Conservation (phyloP, 2,329 filamentous ascomycete genomes). For the Botryosphaeria agaves region DNA sequence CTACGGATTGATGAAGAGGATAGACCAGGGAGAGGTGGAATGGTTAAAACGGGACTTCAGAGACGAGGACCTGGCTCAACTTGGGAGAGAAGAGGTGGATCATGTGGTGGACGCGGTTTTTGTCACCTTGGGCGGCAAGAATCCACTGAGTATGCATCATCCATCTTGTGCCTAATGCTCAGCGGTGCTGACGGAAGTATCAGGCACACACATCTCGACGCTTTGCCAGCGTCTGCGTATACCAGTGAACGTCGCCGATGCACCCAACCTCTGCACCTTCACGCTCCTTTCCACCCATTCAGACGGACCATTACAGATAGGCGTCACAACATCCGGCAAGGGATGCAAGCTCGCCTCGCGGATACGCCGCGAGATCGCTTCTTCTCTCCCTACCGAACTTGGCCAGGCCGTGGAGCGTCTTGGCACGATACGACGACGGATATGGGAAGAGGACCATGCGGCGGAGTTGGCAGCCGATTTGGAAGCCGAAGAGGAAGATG, state of each 20-base stretch:
- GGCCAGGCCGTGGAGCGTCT: conserved; percentile 63
- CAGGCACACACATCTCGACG: conserved; percentile 50
- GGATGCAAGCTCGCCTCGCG: conserved; percentile 87
- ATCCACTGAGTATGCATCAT: conserved; percentile 25
- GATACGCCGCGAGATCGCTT: conserved; percentile 73
- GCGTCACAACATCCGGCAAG: conserved; percentile 85
- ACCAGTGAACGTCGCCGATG: conserved; percentile 83
- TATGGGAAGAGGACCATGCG: conserved; percentile 58
- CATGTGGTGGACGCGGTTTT: conserved; percentile 82
- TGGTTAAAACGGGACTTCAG: conserved; percentile 52
- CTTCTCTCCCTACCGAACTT: conserved; percentile 57
- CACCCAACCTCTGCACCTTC: conserved; percentile 74
- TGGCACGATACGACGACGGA: conserved; percentile 51
- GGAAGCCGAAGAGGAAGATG: conserved; percentile 40
- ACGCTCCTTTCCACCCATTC: conserved; percentile 74
- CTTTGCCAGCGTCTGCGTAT: conserved; percentile 68
- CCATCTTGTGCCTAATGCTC: conserved; percentile 1
- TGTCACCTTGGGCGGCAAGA: conserved; percentile 44
- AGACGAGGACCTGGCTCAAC: conserved; percentile 51
- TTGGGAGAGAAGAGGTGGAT: conserved; percentile 68
- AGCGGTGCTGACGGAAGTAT: no score
- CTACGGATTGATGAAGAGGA: conserved; percentile 41
- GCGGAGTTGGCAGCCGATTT: conserved; percentile 22
- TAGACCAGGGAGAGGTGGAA: conserved; percentile 47
- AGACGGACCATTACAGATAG: conserved; percentile 84